phyloP scores from a whole-genome alignment of 176 grass and related monocot species.

The Oryza punctata region DNA sequence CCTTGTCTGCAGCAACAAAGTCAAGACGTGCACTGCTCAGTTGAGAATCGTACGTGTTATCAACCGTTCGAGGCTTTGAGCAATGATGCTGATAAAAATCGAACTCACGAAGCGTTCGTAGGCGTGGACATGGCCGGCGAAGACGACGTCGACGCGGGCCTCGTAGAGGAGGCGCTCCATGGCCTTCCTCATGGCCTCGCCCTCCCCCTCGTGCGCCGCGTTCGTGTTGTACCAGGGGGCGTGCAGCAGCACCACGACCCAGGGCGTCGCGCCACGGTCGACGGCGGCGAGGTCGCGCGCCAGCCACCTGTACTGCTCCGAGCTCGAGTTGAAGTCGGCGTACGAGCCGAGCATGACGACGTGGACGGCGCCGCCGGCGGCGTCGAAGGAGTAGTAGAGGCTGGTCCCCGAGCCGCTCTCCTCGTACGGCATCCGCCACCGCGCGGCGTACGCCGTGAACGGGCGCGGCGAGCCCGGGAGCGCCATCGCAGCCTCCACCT shows the following conservation, averaged over 20 bases:
- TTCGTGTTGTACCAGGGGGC: slow-evolving; percentile 97
- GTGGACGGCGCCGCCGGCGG: slow-evolving; percentile 61
- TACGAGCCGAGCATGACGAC: slow-evolving; percentile 87
- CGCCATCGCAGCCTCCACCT: slow-evolving; percentile 55
- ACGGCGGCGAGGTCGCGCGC: slow-evolving; percentile 66
- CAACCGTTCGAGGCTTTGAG: background rate
- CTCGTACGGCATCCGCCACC: slow-evolving; percentile 83
- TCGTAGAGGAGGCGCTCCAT: slow-evolving; percentile 73
- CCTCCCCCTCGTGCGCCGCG: slow-evolving; percentile 75
- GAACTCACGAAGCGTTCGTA: slow-evolving; percentile 94
- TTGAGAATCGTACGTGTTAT: background rate
- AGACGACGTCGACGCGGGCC: slow-evolving; percentile 75
- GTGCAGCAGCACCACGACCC: slow-evolving; percentile 74
- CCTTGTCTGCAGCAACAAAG: slow-evolving; percentile 51
- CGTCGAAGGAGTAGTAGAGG: slow-evolving; percentile 91
- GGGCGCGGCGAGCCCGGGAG: slow-evolving; percentile 40
- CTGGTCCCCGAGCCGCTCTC: slow-evolving; percentile 79
- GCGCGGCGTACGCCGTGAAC: slow-evolving; percentile 65
- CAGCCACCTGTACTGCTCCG: slow-evolving; percentile 81
- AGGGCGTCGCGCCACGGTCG: slow-evolving; percentile 62
- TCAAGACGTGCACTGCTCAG: background rate
- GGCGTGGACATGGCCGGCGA: slow-evolving; percentile 88
- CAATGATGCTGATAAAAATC: too few relatives aligned
- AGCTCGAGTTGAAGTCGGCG: slow-evolving; percentile 47
- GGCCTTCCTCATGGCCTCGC: slow-evolving; percentile 74